Evolutionary conservation across 805 yeast species (phyloP).

Genomic region (Jamesozyma gamospora): DNA sequence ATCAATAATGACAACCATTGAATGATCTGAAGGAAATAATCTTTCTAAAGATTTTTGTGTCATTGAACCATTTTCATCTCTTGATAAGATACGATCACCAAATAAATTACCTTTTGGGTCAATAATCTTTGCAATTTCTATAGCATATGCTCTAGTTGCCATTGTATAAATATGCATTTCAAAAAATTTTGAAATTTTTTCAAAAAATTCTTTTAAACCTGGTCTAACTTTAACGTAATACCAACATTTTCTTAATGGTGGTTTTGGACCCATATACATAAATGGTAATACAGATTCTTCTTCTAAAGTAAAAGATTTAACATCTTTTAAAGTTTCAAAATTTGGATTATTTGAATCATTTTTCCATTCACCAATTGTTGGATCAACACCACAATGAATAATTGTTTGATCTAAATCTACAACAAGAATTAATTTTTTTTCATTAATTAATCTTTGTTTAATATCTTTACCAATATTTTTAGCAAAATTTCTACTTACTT

Average conservation of each 20-base stretch:
- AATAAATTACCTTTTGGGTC: constrained; percentile 83
- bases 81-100: constrained; percentile 81
- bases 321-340: constrained; percentile 75
- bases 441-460: constrained; percentile 48
- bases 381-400: constrained; percentile 95
- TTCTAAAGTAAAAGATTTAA: constrained; percentile 61
- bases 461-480: constrained; percentile 65
- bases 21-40: constrained; percentile 88
- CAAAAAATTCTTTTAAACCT: constrained; percentile 66
- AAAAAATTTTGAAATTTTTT: constrained; percentile 50
- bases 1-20: constrained; percentile 93
- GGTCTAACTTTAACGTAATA: constrained; percentile 91
- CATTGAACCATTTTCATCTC: constrained; percentile 91
- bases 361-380: constrained; percentile 95
- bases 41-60: constrained; percentile 83
- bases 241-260: constrained; percentile 59
- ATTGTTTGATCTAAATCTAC: constrained; percentile 97
- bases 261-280: constrained; percentile 48
- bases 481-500: constrained; percentile 80
- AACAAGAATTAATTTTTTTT: constrained; percentile 70
- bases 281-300: constrained; percentile 59
- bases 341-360: constrained; percentile 77
- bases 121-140: constrained; percentile 77
- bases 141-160: constrained; percentile 94
- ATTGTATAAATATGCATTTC: constrained; percentile 94